Conservation (phyloP, 768 basidiomycete genomes). For the Auriscalpium vulgare region DNA sequence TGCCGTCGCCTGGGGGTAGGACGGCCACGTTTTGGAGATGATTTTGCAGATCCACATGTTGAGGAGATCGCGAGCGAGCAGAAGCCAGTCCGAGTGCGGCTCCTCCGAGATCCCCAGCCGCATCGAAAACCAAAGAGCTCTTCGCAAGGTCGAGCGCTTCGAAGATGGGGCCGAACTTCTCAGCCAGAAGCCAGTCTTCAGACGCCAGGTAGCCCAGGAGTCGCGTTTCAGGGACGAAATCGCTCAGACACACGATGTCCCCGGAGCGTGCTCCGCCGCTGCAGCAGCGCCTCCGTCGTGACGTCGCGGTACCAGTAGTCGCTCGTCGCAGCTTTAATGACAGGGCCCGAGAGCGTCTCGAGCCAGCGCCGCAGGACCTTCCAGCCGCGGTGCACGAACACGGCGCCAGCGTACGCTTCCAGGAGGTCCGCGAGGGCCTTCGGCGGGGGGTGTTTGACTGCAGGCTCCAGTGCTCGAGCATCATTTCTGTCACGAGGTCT, state of each 20-base stretch:
- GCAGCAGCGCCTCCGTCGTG: no score
- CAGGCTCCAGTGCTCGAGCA: conserved; percentile 18
- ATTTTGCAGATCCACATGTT: no score
- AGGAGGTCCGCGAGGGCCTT: conserved; percentile 27
- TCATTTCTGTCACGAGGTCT: conserved; percentile 11
- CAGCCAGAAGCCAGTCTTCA: no score
- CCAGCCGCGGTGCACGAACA: conserved; percentile 25
- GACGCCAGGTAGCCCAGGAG: no score
- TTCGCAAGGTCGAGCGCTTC: no score
- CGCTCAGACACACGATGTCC: background rate
- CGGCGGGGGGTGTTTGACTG: conserved; percentile 16
- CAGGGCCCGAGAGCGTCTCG: conserved; percentile 16
- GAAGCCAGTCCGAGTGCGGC: no score
- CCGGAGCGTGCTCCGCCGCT: background rate
- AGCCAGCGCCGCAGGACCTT: conserved; percentile 20
- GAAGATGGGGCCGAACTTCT: no score
- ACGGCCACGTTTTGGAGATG: no score
- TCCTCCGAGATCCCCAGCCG: no score
- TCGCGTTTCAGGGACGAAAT: background rate
- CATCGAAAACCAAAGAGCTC: no score
- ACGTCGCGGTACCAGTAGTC: conserved; percentile 16
- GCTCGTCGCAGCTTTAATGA: conserved; percentile 19
- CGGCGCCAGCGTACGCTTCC: conserved; percentile 24
- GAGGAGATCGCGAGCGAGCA: no score
- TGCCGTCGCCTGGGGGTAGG: no score